Evolutionary conservation across 441 rosid genomes (phyloP).

Genomic region (Brassica hybrid): DNA sequence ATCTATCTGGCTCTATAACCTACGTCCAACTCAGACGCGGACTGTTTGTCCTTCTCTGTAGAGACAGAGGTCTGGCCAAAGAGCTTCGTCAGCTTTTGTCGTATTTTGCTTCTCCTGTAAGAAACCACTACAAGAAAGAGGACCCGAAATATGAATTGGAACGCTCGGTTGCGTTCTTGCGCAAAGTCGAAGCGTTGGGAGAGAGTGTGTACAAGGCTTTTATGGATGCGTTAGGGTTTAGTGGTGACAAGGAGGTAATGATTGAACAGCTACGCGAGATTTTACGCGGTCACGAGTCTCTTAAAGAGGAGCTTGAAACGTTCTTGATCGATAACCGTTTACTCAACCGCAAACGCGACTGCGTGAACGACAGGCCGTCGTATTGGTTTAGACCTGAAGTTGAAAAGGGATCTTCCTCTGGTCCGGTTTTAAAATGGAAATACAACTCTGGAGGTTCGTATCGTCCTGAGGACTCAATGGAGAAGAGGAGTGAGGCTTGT

Average conservation of each 20-base stretch:
- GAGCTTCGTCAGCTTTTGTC: neutral
- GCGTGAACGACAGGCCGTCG: slow-evolving; percentile 34
- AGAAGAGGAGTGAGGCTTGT: neutral
- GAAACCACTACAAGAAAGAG: neutral
- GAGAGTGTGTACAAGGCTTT: neutral
- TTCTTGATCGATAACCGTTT: slow-evolving; percentile 18
- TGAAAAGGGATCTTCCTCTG: neutral
- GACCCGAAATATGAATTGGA: neutral
- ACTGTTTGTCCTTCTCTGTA: neutral
- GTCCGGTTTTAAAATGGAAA: neutral
- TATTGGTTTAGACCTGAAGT: neutral
- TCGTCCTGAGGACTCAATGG: neutral
- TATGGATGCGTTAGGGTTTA: neutral
- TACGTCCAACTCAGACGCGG: neutral
- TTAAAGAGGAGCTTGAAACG: slow-evolving; percentile 18
- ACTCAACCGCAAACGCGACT: neutral
- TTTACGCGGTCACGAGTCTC: neutral
- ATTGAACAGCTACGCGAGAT: neutral
- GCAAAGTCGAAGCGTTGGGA: neutral
- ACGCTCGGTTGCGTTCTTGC: slow-evolving; percentile 1
- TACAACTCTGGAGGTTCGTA: neutral
- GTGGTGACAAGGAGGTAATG: neutral
- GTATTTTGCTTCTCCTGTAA: neutral
- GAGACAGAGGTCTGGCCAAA: neutral
- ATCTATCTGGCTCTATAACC: neutral